Percentiles rank a stretch among this genome's conserved stretches.
Conservation (phyloP, 352 stramenopile species). For the Blastocystis sp. region DNA sequence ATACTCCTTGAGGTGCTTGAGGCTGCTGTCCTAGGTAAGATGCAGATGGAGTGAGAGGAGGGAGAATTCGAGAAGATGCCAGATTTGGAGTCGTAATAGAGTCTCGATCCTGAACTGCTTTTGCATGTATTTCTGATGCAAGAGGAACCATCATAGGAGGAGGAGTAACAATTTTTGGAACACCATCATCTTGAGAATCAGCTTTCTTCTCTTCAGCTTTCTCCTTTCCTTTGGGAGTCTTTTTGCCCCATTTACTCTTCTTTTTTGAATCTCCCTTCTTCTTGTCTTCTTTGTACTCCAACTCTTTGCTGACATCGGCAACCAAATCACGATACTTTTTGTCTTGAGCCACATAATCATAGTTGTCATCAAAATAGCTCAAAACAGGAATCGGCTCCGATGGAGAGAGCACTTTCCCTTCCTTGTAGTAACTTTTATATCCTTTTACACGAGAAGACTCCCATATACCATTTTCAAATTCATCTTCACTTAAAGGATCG, state of each 20-base stretch:
- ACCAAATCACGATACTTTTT: constrained; percentile 39
- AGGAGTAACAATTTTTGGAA: not conserved
- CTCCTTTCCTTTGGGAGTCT: not conserved
- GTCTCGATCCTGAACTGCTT: not conserved
- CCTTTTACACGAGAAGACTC: not conserved
- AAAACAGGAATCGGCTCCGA: not conserved
- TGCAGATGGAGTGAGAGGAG: not conserved
- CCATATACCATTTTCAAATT: not conserved
- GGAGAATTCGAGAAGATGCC: not conserved
- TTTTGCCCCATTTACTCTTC: constrained; percentile 26
- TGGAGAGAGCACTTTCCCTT: not conserved
- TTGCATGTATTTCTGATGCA: not conserved
- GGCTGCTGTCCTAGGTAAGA: not conserved
- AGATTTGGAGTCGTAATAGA: not conserved
- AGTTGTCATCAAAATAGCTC: constrained; percentile 2
- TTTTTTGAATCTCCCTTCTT: constrained; percentile 52
- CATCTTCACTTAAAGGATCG: not conserved
- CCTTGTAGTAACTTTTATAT: constrained; percentile 11
- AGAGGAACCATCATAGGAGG: not conserved
- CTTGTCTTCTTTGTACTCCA: constrained; percentile 62
- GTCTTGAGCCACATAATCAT: constrained; percentile 12
- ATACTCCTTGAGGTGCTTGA: not conserved
- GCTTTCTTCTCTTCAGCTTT: not conserved
- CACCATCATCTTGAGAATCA: not conserved
- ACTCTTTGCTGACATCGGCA: constrained; percentile 34